Evolutionary conservation across 352 stramenopile genomes (phyloP), one percentile per base, ranked within the genome.

Genomic region (Saprolegnia parasitica): DNA sequence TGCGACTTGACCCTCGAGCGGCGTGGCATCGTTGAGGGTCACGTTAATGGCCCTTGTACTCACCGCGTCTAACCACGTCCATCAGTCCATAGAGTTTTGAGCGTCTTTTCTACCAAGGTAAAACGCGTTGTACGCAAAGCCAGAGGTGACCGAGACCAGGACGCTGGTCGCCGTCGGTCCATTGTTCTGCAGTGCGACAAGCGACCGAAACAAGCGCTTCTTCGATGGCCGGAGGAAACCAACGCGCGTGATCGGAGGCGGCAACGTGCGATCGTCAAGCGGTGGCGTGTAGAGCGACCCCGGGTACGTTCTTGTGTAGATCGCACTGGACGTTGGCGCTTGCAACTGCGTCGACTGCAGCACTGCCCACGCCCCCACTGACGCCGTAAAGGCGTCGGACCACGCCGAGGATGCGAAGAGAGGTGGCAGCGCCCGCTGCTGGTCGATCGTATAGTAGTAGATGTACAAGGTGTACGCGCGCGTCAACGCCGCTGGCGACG

Each of bases 391-490:
- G 16, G 52, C 52, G 35, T 15, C 13, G 24, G 13, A 4, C 52
- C 52, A 60, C 4, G 13, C 24, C 16, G 13, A 2, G 8, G 52
- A 60, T 26, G 24, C 11, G 11, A 60, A 60, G 13, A 40, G 24
- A 16, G 11, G 11, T 60, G 24, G 13, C 24, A 60, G n/a, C 35
- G 35, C 24, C 4, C 9, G 24, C 20, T 60, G 52, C 52, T 60
- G 52, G 24, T 60, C n/a, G 35, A 60, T 60, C 35, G 52, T 60
- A 9, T 60, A 35, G 35, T 60, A 60, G 52, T 60, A 60, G 9
- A 60, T 40, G 52, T 42, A 40, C 35, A 60, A 60, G 24, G 47
- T 55, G 24, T 55, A 55, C n/a, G 5, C 9, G 1, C 52, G 24
- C 13, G 16, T 35, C 13, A 60, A 20, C 3, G 52, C 13, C 42